Evolutionary conservation across 345 rosid species (phyloP).

Genomic region (Cardiospermum halicacabum): DNA sequence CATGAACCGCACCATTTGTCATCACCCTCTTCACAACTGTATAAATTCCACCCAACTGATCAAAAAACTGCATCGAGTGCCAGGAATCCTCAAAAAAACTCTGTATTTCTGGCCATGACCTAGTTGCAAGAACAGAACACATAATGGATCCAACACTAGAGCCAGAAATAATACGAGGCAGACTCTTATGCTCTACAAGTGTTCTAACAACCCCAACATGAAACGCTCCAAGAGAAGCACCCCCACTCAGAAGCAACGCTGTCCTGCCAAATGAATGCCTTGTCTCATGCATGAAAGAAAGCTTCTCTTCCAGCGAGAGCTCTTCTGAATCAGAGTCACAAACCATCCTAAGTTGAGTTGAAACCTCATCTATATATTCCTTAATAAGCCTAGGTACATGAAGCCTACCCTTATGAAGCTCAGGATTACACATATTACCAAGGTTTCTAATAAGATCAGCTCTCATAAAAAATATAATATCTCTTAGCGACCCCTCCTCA

Average conservation of each 20-base stretch:
- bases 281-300: constrained; percentile 92
- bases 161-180: constrained; percentile 91
- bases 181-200: constrained; percentile 80
- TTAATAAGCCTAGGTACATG: constrained; percentile 88
- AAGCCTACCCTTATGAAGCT: constrained; percentile 97
- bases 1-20: constrained; percentile 91
- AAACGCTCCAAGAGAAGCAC: constrained; percentile 96
- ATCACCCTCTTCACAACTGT: constrained; percentile 77
- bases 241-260: constrained; percentile 97
- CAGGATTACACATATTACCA: constrained; percentile 95
- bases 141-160: constrained; percentile 98
- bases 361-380: constrained; percentile 91
- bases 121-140: constrained; percentile 77
- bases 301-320: constrained; percentile 92
- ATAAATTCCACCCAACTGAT: constrained; percentile 87
- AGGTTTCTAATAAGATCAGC: constrained; percentile 93
- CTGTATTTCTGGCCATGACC: constrained; percentile 98
- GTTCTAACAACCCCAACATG: constrained; percentile 91
- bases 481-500: constrained; percentile 81
- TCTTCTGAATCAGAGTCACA: constrained; percentile 84
- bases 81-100: constrained; percentile 82
- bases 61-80: constrained; percentile 81
- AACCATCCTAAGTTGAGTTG: constrained; percentile 90
- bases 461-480: constrained; percentile 93
- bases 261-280: constrained; percentile 98